Percentiles rank a stretch among this genome's conserved stretches.
Conservation (phyloP, 305 asterid genomes). For the Euphrasia arctica region DNA sequence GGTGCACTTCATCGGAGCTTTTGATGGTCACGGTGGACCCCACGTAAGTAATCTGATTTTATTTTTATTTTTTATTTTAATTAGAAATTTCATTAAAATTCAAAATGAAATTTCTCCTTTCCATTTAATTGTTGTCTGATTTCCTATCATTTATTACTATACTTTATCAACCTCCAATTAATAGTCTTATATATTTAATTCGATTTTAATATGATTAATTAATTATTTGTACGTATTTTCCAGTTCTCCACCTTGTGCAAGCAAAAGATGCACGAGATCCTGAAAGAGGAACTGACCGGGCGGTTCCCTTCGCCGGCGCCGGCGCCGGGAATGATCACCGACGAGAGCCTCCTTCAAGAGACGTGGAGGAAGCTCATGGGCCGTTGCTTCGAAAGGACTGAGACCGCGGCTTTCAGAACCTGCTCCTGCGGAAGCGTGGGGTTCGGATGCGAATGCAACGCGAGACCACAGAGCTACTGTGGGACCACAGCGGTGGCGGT, state of each 20-base stretch:
- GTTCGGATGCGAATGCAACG: conserved; percentile 31
- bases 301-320: not conserved
- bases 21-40: conserved; percentile 52
- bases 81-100: not conserved
- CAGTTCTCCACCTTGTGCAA: conserved; percentile 47
- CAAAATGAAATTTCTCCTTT: no score
- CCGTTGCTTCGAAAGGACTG: conserved; percentile 35
- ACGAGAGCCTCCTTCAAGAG: conserved; percentile 22
- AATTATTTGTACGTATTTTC: not conserved
- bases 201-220: not conserved
- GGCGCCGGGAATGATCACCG: conserved; percentile 14
- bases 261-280: conserved; percentile 37
- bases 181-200: no score
- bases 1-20: conserved; percentile 44
- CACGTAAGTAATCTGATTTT: conserved; percentile 27
- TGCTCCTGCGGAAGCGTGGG: conserved; percentile 34
- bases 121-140: no score
- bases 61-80: not conserved
- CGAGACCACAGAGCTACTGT: not conserved
- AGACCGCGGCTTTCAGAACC: conserved; percentile 28
- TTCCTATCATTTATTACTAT: no score
- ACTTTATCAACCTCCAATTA: no score
- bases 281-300: conserved; percentile 39
- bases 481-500: conserved; percentile 59
- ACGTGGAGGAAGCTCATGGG: conserved; percentile 35